A percentile compares a stretch with the other conserved stretches of the same genome.
phyloP scores from a whole-genome alignment of 495 filamentous ascomycete species.

The Penicillium lagena region DNA sequence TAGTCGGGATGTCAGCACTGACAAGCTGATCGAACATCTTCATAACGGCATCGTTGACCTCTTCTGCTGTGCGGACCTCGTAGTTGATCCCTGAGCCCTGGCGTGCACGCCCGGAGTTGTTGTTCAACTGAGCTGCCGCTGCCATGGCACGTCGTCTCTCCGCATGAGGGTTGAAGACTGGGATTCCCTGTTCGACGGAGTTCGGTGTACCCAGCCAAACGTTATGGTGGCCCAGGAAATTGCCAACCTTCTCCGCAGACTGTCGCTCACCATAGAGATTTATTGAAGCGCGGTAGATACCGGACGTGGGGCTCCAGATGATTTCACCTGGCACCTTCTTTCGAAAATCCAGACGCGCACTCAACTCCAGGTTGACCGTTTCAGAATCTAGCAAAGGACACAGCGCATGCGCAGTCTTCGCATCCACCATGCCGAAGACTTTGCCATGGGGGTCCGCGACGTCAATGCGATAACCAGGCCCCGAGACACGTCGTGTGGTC shows the following conservation, averaged over 20 bases:
- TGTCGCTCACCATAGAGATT: conserved; percentile 77
- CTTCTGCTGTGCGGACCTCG: conserved; percentile 65
- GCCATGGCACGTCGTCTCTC: conserved; percentile 34
- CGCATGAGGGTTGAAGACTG: conserved; percentile 64
- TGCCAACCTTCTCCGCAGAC: conserved; percentile 55
- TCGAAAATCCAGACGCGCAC: conserved; percentile 58
- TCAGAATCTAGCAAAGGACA: conserved; percentile 63
- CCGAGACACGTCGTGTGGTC: conserved; percentile 47
- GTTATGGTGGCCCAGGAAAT: conserved; percentile 54
- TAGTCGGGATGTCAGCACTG: conserved; percentile 66
- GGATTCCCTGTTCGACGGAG: conserved; percentile 56
- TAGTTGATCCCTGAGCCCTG: conserved; percentile 27
- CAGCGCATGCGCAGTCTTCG: conserved; percentile 59
- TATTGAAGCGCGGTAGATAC: conserved; percentile 52
- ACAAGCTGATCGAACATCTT: conserved; percentile 82
- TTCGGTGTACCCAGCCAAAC: conserved; percentile 59
- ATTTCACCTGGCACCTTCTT: conserved; percentile 49
- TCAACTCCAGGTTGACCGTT: conserved; percentile 53
- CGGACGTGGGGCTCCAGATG: conserved; percentile 46
- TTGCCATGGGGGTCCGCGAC: conserved; percentile 64
- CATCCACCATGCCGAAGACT: conserved; percentile 70
- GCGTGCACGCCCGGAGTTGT: conserved; percentile 14
- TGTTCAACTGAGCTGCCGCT: conserved; percentile 4
- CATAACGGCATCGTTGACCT: conserved; percentile 76
- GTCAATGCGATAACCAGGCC: conserved; percentile 54